Conservation (phyloP, 345 rosid genomes). For the Hibiscus mutabilis region DNA sequence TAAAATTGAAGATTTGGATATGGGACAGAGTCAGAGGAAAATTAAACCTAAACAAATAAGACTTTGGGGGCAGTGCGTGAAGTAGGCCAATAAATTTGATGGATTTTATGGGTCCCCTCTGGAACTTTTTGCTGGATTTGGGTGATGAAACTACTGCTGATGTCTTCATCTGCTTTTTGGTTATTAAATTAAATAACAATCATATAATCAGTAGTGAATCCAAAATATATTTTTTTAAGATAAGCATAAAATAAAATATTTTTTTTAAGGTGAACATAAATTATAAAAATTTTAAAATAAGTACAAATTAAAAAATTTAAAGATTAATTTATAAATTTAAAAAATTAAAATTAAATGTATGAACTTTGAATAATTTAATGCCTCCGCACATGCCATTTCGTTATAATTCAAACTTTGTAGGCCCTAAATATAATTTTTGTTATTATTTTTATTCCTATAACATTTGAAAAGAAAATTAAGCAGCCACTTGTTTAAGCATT, state of each 20-base stretch:
- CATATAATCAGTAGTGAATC: too few relatives aligned
- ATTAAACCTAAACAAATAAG: background rate
- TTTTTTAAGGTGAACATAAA: too few relatives aligned
- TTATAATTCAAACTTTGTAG: background rate
- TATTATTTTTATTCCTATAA: background rate
- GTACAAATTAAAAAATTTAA: too few relatives aligned
- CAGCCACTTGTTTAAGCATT: background rate
- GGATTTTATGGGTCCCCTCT: slow-evolving; percentile 7
- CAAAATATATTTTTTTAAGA: too few relatives aligned
- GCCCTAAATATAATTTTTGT: background rate
- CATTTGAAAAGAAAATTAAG: background rate
- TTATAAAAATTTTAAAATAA: too few relatives aligned
- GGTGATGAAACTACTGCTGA: background rate
- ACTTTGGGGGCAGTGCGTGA: background rate
- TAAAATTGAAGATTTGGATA: too few relatives aligned
- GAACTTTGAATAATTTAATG: too few relatives aligned
- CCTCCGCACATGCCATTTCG: background rate
- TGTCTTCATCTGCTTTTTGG: background rate
- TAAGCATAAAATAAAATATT: too few relatives aligned
- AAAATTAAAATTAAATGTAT: too few relatives aligned
- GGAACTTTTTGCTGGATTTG: background rate
- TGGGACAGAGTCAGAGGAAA: too few relatives aligned
- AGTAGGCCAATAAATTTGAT: slow-evolving; percentile 3
- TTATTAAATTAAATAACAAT: background rate
- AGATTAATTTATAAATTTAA: too few relatives aligned